phyloP scores from a whole-genome alignment of 352 stramenopile species.

The Phytophthora chlamydospora region DNA sequence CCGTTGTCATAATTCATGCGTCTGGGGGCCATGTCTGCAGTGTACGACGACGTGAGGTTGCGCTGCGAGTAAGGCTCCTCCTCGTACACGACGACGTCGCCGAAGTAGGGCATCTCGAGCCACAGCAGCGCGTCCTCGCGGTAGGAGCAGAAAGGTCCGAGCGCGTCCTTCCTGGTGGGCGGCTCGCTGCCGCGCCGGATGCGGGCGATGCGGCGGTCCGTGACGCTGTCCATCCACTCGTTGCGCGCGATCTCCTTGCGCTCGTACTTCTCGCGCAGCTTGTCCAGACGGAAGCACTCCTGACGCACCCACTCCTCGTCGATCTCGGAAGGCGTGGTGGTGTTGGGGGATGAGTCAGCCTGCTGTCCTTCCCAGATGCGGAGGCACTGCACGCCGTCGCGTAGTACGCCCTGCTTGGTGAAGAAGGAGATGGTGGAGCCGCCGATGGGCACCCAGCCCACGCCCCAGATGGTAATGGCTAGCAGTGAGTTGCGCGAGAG shows the following conservation, averaged over 20 bases:
- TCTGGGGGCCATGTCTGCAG: slow-evolving; percentile 47
- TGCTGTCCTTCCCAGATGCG: slow-evolving; percentile 77
- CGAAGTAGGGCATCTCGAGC: slow-evolving; percentile 93
- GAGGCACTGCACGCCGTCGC: slow-evolving; percentile 88
- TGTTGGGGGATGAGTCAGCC: slow-evolving; percentile 70
- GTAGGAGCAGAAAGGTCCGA: slow-evolving; percentile 83
- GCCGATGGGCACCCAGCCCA: slow-evolving; percentile 81
- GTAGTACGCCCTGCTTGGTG: slow-evolving; percentile 81
- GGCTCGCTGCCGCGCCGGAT: slow-evolving; percentile 84
- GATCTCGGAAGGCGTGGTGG: slow-evolving; percentile 73
- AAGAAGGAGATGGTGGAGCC: slow-evolving; percentile 91
- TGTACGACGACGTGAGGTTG: slow-evolving; percentile 60
- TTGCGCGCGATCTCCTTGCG: slow-evolving; percentile 86
- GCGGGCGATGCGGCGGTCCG: slow-evolving; percentile 81
- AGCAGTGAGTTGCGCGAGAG: slow-evolving; percentile 86
- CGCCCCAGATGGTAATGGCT: slow-evolving; percentile 86
- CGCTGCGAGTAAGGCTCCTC: slow-evolving; percentile 90
- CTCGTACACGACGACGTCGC: slow-evolving; percentile 92
- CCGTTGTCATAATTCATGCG: slow-evolving; percentile 46
- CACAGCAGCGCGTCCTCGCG: slow-evolving; percentile 82
- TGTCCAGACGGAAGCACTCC: slow-evolving; percentile 86
- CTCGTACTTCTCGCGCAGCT: slow-evolving; percentile 90
- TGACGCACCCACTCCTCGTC: slow-evolving; percentile 75
- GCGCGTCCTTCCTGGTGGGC: slow-evolving; percentile 65
- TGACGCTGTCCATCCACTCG: slow-evolving; percentile 93